Base-by-base conservation (phyloP, 139 green algal species). In the Chlamydomonas schloesseri region DNA sequence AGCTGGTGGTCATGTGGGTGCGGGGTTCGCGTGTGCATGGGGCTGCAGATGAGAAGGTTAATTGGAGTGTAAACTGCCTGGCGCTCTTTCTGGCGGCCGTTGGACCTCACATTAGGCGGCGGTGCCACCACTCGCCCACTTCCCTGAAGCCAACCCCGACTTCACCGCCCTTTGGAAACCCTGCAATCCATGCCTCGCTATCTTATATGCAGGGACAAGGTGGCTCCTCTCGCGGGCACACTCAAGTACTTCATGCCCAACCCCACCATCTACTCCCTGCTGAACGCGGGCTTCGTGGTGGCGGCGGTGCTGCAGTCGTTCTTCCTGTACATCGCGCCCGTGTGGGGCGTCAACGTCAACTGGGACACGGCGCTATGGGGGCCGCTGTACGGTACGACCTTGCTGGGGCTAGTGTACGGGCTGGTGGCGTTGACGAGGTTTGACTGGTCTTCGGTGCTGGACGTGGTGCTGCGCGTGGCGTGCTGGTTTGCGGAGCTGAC, bases 341-440 rank as follows among this genome's bases (percentile, higher is more conserved):
- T 5, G 6, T 33, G 70, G 50, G 80, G 80, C 3, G 68, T 78
- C 31, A 26, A 86, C 80, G 80, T 86, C 31, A 86, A 86, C 68
- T 76, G 33, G 47, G 80, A 86, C 50, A 68, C 29, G 3, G 50
- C 68, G 68, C 80, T 86, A 33, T 86, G 80, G 80, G 80, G 68
- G 21, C 68, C 80, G 31, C 29, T 86, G 67, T 86, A 78, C 67
- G 68, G 50, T 31, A 78, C 80, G 18, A 46, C 29, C 23, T 31
- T 57, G 2, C 36, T 57, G 36, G 24, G 23, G 67, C 23, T 70
- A 50, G 10, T 71, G 67, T 86, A 86, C 80, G 80, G 36, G 17
- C 23, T 69, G 20, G 47, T 47, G 23, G 80, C 29, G 47, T 11
- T 77, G 69, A 17, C 46, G 1, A 24, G n/a, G 20, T 58, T 78